Evolutionary conservation across 73 alveolate genomes (phyloP).

Genomic region (Loxodes magnus): DNA sequence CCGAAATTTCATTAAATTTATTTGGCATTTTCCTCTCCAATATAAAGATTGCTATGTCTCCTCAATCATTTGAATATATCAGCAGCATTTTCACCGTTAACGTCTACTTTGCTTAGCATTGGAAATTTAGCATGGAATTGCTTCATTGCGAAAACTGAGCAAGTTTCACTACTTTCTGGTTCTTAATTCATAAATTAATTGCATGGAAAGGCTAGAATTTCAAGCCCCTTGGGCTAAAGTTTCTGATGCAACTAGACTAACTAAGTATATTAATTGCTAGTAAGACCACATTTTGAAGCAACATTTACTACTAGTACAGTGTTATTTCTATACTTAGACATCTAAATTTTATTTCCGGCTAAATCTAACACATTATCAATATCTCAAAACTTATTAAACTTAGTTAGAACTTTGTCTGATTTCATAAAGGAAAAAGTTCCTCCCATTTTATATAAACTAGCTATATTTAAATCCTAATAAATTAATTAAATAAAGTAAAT

Average conservation of each 20-base stretch:
- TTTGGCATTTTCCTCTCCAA: slow-evolving; percentile 23
- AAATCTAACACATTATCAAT: too few relatives aligned
- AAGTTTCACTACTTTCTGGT: slow-evolving; percentile 32
- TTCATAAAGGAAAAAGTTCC: too few relatives aligned
- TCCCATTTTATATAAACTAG: too few relatives aligned
- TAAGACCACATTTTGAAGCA: slow-evolving; percentile 34
- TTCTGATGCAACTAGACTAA: slow-evolving; percentile 38
- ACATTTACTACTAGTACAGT: slow-evolving; percentile 25
- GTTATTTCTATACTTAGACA: neutral
- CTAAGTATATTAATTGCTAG: slow-evolving; percentile 17
- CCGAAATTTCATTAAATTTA: slow-evolving; percentile 56
- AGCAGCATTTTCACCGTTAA: slow-evolving; percentile 37
- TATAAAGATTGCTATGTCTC: slow-evolving; percentile 17
- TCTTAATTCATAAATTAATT: slow-evolving; percentile 47
- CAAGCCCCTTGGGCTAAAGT: slow-evolving; percentile 46
- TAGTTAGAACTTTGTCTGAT: too few relatives aligned
- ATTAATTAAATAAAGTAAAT: too few relatives aligned
- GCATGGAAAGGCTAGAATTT: slow-evolving; percentile 63
- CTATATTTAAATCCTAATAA: too few relatives aligned
- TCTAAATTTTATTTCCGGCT: too few relatives aligned
- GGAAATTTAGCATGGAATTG: slow-evolving; percentile 33
- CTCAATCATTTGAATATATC: slow-evolving; percentile 36
- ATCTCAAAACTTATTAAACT: too few relatives aligned
- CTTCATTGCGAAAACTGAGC: slow-evolving; percentile 14
- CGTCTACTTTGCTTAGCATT: slow-evolving; percentile 32